A percentile compares a stretch with the other conserved stretches of the same genome.
These are phyloP conservation scores for Periconia sp. DNA, from an alignment of 2,329 filamentous ascomycete genomes.

Conservation along the genomic window DNA sequence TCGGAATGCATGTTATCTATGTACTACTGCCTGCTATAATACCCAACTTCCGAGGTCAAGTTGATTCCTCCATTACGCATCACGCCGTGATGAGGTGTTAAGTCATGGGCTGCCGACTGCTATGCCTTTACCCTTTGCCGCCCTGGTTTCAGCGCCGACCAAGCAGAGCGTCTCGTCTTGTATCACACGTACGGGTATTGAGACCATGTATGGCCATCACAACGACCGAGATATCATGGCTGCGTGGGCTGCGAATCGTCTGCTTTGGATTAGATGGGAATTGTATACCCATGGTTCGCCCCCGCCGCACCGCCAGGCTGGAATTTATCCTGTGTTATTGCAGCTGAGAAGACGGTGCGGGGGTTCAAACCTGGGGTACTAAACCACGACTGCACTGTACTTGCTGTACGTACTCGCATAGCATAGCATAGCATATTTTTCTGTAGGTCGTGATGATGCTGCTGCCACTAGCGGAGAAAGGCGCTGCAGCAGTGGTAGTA, in stretches of 20 bases:
- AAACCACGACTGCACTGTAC: background rate
- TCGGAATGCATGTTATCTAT: no score
- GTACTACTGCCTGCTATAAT: no score
- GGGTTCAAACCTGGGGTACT: constrained; percentile 1
- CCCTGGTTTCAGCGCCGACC: background rate
- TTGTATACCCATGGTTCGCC: background rate
- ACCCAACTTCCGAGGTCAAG: background rate
- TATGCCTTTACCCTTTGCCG: no score
- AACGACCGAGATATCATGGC: no score
- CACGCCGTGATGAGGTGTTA: background rate
- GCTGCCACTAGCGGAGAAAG: background rate
- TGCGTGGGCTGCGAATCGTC: no score
- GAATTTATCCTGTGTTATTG: constrained; percentile 10
- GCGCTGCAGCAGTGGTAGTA: background rate
- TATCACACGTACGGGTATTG: no score
- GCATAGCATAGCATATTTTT: no score
- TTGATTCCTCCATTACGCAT: background rate
- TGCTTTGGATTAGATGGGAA: no score
- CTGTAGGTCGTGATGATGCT: background rate
- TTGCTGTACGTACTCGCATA: background rate
- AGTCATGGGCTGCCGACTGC: no score
- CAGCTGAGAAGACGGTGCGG: constrained; percentile 4
- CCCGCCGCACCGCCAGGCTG: constrained; percentile 3
- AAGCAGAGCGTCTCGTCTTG: background rate
- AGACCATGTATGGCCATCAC: no score